Evolutionary conservation across 495 filamentous ascomycete genomes (phyloP), one percentile per base, ranked within the genome.

Genomic region (Penicillium chermesinum): DNA sequence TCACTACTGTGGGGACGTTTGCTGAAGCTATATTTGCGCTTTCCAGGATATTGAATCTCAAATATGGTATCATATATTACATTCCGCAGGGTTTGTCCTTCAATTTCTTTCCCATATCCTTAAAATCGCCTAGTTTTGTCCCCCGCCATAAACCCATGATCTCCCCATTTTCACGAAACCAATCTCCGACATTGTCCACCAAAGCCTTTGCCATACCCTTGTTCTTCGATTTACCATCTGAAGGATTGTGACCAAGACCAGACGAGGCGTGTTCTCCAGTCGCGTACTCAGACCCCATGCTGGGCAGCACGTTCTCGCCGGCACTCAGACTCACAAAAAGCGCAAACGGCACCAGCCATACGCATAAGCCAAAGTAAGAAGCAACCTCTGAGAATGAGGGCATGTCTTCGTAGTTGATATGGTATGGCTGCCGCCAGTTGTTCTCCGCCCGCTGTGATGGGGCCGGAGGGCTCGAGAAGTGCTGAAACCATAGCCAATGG

Each of bases 341-440:
- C 19, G 91, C 83, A 66, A 98, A 98, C 0, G 93, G 93, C 1
- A 96, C 86, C 10, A 98, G 77, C 93, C 93, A 98, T 12, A 98
- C 89, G 62, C 89, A 96, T 7, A 98, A 74, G 3, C 93, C 93
- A 59, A 98, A 98, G 64, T 91, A 98, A 1, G 88, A 91, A 0
- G 91, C 89, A 34, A 98, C 89, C 66, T 97, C 89, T 8, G 90
- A 91, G 66, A 98, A 98, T 27, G 80, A 84, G 2, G 93, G 93
- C 45, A 89, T 69, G 44, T 84, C 73, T 9, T 71, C 66, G 21
- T 65, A 58, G 44, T 62, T 58, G 33, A 79, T 66, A 56, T 81
- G 77, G 64, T 84, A 81, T 49, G 80, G 80, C 44, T 81, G 69
- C 46, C 74, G 67, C 67, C 68, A 72, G 47, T 64, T 69, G 30